phyloP scores from a whole-genome alignment of 2,329 filamentous ascomycete species.

The Aspergillus candidus region DNA sequence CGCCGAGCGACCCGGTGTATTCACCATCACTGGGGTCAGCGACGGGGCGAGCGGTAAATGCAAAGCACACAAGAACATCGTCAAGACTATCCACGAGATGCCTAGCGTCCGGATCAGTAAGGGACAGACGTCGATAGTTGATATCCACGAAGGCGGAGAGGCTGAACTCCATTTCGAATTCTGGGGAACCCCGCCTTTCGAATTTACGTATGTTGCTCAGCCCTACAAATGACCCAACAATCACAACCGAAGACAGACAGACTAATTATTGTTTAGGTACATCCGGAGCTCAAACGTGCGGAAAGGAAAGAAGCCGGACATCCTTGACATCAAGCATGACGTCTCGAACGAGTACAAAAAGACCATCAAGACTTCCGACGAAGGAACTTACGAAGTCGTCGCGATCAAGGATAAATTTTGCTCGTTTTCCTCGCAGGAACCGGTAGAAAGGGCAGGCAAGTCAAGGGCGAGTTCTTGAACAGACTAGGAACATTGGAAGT shows the following conservation, averaged over 20 bases:
- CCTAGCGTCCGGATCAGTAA: slow-evolving; percentile 86
- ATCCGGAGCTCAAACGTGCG: slow-evolving; percentile 80
- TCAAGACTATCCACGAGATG: slow-evolving; percentile 82
- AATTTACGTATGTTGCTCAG: slow-evolving; percentile 63
- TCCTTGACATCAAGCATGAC: slow-evolving; percentile 89
- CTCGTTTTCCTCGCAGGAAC: slow-evolving; percentile 70
- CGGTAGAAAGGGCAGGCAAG: slow-evolving; percentile 42
- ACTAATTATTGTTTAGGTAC: slow-evolving; percentile 48
- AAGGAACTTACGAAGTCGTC: slow-evolving; percentile 96
- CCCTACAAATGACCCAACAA: too few species aligned
- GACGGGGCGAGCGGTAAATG: slow-evolving; percentile 82
- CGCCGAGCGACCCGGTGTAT: slow-evolving; percentile 82
- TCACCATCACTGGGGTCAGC: slow-evolving; percentile 77
- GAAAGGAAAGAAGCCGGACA: slow-evolving; percentile 68
- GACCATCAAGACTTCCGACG: slow-evolving; percentile 76
- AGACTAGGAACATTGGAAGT: slow-evolving; percentile 12
- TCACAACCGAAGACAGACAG: too few species aligned
- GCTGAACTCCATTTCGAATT: slow-evolving; percentile 94
- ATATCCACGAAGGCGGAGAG: slow-evolving; percentile 94
- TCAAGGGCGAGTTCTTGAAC: slow-evolving; percentile 26
- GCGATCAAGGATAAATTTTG: slow-evolving; percentile 92
- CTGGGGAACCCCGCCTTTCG: slow-evolving; percentile 90
- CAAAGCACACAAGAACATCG: slow-evolving; percentile 68
- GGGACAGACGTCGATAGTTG: slow-evolving; percentile 71
- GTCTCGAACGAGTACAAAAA: slow-evolving; percentile 75